Percentiles rank a stretch among this genome's conserved stretches.
These are phyloP conservation scores for Marasmius fiardii DNA, from an alignment of 1,284 basidiomycete species.

Conservation along the genomic window DNA sequence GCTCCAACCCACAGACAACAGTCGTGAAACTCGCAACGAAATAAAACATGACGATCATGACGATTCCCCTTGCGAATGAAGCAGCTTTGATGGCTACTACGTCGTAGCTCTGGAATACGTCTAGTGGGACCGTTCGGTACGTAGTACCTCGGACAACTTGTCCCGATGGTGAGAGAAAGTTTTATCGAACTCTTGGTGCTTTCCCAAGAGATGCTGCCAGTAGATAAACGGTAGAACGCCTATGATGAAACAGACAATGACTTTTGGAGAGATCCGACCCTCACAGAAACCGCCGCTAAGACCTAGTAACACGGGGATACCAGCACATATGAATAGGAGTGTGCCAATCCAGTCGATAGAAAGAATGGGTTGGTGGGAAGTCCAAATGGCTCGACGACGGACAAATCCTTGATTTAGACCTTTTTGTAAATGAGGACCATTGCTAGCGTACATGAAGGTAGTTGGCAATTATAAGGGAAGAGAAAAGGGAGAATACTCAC, in stretches of 20 bases:
- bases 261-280: slow-evolving; percentile 30
- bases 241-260: slow-evolving; percentile 33
- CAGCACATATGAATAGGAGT: slow-evolving; percentile 32
- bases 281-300: slow-evolving; percentile 35
- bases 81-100: slow-evolving; percentile 29
- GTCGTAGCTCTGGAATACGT: slow-evolving; percentile 7
- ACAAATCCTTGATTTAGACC: no score
- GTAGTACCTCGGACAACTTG: no score
- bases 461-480: no score
- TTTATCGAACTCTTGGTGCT: slow-evolving; percentile 11
- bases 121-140: slow-evolving; percentile 11
- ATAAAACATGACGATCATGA: slow-evolving; percentile 52
- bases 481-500: slow-evolving; percentile 27
- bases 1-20: slow-evolving; percentile 35
- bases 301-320: slow-evolving; percentile 34
- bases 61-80: slow-evolving; percentile 40
- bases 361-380: no score
- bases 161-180: slow-evolving; percentile 20
- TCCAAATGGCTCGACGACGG: no score
- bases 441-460: slow-evolving; percentile 26
- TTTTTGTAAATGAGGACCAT: slow-evolving; percentile 38
- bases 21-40: slow-evolving; percentile 49
- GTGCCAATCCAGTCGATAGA: slow-evolving; percentile 50
- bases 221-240: slow-evolving; percentile 33
- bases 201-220: slow-evolving; percentile 40